phyloP scores from a whole-genome alignment of 352 stramenopile genomes.

The Phytophthora melonis region DNA sequence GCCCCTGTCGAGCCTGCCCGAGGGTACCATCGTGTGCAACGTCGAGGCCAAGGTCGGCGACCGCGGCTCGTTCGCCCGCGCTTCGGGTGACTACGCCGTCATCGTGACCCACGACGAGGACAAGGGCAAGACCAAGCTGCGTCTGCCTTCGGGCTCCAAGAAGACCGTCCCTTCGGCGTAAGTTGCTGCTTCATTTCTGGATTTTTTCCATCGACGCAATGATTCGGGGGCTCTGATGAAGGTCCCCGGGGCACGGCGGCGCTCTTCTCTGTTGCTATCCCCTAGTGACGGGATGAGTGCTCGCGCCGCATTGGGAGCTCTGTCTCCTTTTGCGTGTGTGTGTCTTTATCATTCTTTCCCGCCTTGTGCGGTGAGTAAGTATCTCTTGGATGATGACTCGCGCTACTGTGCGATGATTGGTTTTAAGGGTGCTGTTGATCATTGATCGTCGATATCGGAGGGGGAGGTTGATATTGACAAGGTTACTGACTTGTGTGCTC shows the following conservation, averaged over 20 bases:
- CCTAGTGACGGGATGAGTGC: slow-evolving; percentile 18
- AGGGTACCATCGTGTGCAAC: slow-evolving; percentile 99
- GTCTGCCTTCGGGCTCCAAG: slow-evolving; percentile 97
- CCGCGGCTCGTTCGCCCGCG: slow-evolving; percentile 96
- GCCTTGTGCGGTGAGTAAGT: slow-evolving; percentile 88
- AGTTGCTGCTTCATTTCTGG: slow-evolving; percentile 59
- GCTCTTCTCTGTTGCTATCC: slow-evolving; percentile 18
- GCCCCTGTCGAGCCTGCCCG: slow-evolving; percentile 94
- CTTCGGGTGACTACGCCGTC: slow-evolving; percentile 98
- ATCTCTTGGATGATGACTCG: slow-evolving; percentile 45
- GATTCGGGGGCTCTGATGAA: slow-evolving; percentile 22
- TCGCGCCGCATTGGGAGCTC: slow-evolving; percentile 36
- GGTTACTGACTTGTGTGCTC: slow-evolving; percentile 45
- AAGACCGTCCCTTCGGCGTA: slow-evolving; percentile 96
- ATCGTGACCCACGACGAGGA: slow-evolving; percentile 99
- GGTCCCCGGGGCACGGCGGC: slow-evolving; percentile 48
- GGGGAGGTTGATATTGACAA: slow-evolving; percentile 11
- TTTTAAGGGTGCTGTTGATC: slow-evolving; percentile 11
- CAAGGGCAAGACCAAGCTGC: slow-evolving; percentile 96
- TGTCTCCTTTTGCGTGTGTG: slow-evolving; percentile 39
- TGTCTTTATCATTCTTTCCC: slow-evolving; percentile 61
- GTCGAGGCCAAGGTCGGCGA: slow-evolving; percentile 97
- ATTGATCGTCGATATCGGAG: slow-evolving; percentile 5
- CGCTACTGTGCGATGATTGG: slow-evolving; percentile 9
- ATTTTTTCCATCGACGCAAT: slow-evolving; percentile 26